These are phyloP conservation scores for Sphaceloma murrayae DNA, from an alignment of 2,329 filamentous ascomycete genomes.

Conservation along the genomic window DNA sequence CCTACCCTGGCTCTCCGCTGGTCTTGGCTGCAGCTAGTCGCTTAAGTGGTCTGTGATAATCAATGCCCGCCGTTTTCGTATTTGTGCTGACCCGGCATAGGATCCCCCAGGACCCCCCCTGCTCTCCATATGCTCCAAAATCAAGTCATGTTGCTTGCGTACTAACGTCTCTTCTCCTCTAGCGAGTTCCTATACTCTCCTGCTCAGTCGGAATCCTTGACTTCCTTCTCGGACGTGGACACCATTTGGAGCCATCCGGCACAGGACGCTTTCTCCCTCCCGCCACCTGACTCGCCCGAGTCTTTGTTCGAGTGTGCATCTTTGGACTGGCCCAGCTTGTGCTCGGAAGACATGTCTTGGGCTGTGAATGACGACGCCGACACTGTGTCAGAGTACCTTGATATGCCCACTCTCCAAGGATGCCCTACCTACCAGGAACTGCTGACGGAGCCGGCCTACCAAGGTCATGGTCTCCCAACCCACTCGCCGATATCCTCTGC, in stretches of 20 bases:
- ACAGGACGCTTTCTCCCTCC: conserved; percentile 15
- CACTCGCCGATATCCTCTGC: background rate
- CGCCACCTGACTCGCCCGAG: conserved; percentile 17
- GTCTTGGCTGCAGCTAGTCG: too few species aligned
- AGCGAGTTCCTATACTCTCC: conserved; percentile 19
- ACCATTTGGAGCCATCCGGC: conserved; percentile 19
- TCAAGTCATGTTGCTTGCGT: background rate
- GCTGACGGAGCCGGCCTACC: conserved; percentile 22
- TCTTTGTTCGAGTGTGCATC: background rate
- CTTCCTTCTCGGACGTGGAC: conserved; percentile 17
- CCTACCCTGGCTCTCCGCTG: too few species aligned
- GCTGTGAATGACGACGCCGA: conserved; percentile 34
- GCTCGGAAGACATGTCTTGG: conserved; percentile 17
- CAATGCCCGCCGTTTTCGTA: too few species aligned
- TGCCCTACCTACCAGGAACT: too few species aligned
- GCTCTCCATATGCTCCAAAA: conserved; percentile 7
- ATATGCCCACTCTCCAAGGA: too few species aligned
- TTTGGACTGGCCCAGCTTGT: conserved; percentile 14
- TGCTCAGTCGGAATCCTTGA: conserved; percentile 16
- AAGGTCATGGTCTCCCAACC: background rate
- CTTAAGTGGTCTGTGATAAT: too few species aligned
- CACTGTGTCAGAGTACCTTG: too few species aligned
- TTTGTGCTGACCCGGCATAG: background rate
- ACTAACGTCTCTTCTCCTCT: conserved; percentile 9
- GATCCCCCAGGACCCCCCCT: conserved; percentile 15